Conservation (phyloP, 2,329 filamentous ascomycete species). For the Arthrobotrys sphaeroides region DNA sequence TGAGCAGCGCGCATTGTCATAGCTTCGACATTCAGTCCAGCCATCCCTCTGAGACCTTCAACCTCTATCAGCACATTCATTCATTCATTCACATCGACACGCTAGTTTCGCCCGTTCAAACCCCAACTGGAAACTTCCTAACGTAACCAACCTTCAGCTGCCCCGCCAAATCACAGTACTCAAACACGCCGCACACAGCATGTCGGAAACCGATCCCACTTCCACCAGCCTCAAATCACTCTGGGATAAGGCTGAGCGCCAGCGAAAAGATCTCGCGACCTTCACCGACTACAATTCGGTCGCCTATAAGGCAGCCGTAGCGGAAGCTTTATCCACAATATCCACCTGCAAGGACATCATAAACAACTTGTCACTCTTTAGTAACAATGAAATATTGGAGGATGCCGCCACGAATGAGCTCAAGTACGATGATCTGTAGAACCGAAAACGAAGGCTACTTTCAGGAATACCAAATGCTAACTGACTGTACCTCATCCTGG, state of each 20-base stretch:
- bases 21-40: background rate
- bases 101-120: background rate
- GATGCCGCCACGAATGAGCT: conserved; percentile 86
- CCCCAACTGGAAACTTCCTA: background rate
- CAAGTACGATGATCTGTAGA: conserved; percentile 66
- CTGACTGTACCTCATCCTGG: no score
- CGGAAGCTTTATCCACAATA: conserved; percentile 74
- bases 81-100: background rate
- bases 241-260: conserved; percentile 46
- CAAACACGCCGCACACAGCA: conserved; percentile 7
- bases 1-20: conserved; percentile 17
- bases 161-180: background rate
- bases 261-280: conserved; percentile 24
- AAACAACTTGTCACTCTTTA: conserved; percentile 81
- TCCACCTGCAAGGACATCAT: conserved; percentile 76
- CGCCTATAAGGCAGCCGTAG: conserved; percentile 37
- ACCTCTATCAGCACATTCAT: background rate
- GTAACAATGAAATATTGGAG: conserved; percentile 85
- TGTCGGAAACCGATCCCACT: conserved; percentile 31
- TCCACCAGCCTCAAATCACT: conserved; percentile 41
- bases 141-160: background rate
- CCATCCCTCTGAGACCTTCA: background rate
- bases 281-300: conserved; percentile 43
- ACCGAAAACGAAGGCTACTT: background rate
- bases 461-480: background rate